Conservation (phyloP, 331 rosid genomes). For the Rosa hybrid region DNA sequence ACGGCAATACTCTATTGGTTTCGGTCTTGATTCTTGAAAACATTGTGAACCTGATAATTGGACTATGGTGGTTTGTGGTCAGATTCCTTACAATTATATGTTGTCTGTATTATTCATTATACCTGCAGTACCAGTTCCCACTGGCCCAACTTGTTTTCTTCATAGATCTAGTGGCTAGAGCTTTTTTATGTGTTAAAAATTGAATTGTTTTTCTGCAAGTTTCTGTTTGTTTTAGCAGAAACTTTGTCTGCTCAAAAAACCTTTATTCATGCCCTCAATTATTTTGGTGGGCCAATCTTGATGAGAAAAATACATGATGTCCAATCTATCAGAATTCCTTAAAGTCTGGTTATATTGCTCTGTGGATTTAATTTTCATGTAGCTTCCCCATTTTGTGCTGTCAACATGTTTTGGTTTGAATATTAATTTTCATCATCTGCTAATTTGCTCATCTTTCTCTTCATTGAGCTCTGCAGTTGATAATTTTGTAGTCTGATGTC, state of each 20-base stretch:
- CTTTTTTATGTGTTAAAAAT: neutral
- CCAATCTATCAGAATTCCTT: neutral
- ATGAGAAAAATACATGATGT: neutral
- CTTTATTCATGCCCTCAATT: conserved; percentile 12
- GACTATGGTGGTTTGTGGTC: neutral
- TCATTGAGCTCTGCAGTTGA: conserved; percentile 25
- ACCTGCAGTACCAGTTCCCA: neutral
- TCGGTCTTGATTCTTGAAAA: neutral
- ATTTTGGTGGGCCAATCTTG: conserved; percentile 12
- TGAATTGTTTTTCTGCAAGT: neutral
- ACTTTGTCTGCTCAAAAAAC: neutral
- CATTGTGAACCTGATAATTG: neutral
- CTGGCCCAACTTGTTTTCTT: neutral
- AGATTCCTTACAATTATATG: conserved; percentile 3
- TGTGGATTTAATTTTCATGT: conserved; percentile 9
- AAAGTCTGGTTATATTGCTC: neutral
- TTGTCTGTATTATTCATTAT: neutral
- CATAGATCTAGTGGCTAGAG: neutral
- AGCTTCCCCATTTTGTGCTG: neutral
- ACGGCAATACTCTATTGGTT: neutral
- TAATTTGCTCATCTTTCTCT: conserved; percentile 15
- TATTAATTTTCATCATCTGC: conserved; percentile 1
- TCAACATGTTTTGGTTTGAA: neutral
- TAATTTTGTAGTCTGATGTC: conserved; percentile 55
- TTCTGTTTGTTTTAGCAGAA: neutral